Evolutionary conservation across 345 rosid species (phyloP).

Genomic region (Anacardium occidentale): DNA sequence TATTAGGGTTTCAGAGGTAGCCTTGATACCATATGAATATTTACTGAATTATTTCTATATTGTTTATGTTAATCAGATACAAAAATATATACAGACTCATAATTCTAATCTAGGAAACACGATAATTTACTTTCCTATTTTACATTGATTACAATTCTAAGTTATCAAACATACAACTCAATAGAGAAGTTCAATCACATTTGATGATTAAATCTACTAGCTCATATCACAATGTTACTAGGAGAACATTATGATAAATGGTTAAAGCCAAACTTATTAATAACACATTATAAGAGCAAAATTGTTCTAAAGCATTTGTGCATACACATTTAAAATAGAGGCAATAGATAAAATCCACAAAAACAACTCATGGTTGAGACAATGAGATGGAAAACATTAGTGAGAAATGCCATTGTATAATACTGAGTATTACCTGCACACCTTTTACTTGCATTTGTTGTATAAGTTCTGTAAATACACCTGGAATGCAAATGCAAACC

Average conservation of each 20-base stretch:
- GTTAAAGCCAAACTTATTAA: background rate
- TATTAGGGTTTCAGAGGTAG: too few species aligned
- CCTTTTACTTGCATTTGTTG: conserved; percentile 99
- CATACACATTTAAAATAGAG: background rate
- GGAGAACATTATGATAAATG: background rate
- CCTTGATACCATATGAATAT: too few species aligned
- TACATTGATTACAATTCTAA: too few species aligned
- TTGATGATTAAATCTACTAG: too few species aligned
- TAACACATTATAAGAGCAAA: background rate
- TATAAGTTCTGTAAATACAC: conserved; percentile 97
- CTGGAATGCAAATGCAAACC: conserved; percentile 42
- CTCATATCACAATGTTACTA: background rate
- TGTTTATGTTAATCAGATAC: too few species aligned
- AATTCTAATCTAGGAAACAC: too few species aligned
- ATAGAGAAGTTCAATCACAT: too few species aligned
- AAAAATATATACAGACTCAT: too few species aligned
- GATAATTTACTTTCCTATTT: too few species aligned
- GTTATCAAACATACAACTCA: too few species aligned
- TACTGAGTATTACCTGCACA: conserved; percentile 56
- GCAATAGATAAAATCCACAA: background rate
- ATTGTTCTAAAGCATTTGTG: background rate
- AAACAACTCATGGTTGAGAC: background rate
- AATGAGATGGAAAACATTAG: background rate
- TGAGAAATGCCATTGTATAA: background rate
- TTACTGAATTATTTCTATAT: too few species aligned